Evolutionary conservation across 345 rosid genomes (phyloP).

Genomic region (Noccaea bulbosa): DNA sequence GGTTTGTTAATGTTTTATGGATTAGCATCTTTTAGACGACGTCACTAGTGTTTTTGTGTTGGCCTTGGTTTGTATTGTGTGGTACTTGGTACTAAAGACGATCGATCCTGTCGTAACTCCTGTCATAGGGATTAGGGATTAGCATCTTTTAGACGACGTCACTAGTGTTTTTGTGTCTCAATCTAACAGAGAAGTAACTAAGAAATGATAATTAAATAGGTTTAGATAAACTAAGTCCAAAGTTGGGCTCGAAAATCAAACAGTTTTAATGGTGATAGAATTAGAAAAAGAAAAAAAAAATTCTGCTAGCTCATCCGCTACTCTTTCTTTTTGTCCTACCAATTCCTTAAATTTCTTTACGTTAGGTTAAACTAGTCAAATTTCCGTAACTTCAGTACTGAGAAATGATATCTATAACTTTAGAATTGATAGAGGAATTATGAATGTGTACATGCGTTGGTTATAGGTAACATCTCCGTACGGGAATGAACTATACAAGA

Average conservation of each 20-base stretch:
- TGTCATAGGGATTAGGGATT: no score
- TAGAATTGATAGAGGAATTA: conserved; percentile 1
- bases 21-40: background rate
- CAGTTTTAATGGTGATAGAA: background rate
- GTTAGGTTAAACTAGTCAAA: background rate
- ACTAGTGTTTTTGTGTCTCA: background rate
- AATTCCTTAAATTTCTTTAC: no score
- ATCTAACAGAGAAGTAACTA: background rate
- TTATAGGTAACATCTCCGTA: conserved; percentile 78
- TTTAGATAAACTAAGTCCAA: conserved; percentile 1
- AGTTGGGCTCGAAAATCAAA: background rate
- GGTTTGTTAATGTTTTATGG: background rate
- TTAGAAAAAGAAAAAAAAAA: no score
- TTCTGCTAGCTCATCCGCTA: no score
- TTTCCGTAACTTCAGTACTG: background rate
- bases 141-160: background rate
- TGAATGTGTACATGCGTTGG: background rate
- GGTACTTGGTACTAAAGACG: no score
- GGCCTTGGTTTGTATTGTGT: no score
- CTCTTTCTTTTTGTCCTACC: no score
- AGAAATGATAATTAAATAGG: background rate
- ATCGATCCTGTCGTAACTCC: no score
- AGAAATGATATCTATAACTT: background rate
- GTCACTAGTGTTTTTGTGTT: background rate
- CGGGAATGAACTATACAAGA: conserved; percentile 71